Evolutionary conservation across 2,329 filamentous ascomycete genomes (phyloP).

Genomic region (Penicillium sp.): DNA sequence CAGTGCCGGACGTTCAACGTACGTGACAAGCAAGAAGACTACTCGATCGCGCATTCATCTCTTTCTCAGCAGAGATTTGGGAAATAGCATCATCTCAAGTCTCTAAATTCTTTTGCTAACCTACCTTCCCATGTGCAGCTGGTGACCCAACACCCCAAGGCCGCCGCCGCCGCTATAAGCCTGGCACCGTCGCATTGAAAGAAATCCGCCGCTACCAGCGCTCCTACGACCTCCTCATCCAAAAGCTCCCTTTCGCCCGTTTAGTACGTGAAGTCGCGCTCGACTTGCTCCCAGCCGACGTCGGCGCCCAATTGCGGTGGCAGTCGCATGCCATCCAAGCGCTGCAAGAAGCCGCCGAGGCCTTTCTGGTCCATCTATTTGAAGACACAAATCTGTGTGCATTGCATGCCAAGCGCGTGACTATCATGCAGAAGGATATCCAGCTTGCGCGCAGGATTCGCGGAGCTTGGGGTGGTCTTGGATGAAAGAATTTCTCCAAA

Average conservation of each 20-base stretch:
- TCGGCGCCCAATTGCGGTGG: slow-evolving; percentile 73
- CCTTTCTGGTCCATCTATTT: slow-evolving; percentile 92
- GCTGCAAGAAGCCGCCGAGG: slow-evolving; percentile 91
- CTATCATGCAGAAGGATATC: slow-evolving; percentile 97
- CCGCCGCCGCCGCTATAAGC: slow-evolving; percentile 59
- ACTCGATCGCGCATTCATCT: no score
- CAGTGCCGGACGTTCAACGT: slow-evolving; percentile 37
- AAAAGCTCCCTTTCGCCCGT: slow-evolving; percentile 48
- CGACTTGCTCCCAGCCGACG: slow-evolving; percentile 51
- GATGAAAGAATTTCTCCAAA: slow-evolving; percentile 35
- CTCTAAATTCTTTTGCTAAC: slow-evolving; percentile 5
- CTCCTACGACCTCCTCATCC: slow-evolving; percentile 77
- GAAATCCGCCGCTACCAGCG: slow-evolving; percentile 90
- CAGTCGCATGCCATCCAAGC: slow-evolving; percentile 92
- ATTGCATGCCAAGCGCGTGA: slow-evolving; percentile 93
- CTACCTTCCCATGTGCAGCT: slow-evolving; percentile 43
- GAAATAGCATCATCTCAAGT: no score
- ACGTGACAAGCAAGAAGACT: slow-evolving; percentile 12
- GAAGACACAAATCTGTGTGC: slow-evolving; percentile 95
- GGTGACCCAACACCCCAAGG: slow-evolving; percentile 65
- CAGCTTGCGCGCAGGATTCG: slow-evolving; percentile 79
- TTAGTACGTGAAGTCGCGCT: slow-evolving; percentile 51
- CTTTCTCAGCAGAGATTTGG: no score
- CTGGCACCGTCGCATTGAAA: slow-evolving; percentile 78
- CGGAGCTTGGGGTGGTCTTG: slow-evolving; percentile 68